A percentile compares a stretch with the other conserved stretches of the same genome.
Evolutionary conservation across 2,329 filamentous ascomycete species (phyloP).

Genomic region (Drechslerella dactyloides): DNA sequence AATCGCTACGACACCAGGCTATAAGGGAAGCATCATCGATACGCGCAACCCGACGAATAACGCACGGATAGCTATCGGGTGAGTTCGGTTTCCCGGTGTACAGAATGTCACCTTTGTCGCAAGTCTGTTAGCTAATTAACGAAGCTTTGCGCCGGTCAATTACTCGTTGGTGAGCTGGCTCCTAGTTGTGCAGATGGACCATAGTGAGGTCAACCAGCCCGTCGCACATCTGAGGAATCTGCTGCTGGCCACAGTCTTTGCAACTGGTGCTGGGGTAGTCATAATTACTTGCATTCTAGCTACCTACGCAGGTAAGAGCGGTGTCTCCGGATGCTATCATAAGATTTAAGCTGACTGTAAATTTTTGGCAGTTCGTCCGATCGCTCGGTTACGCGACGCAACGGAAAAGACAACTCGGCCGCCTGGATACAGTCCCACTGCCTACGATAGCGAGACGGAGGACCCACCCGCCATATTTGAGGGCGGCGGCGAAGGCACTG

Average conservation of each 20-base stretch:
- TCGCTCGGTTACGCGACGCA: conserved; percentile 74
- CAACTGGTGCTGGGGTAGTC: conserved; percentile 73
- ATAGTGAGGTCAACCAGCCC: conserved; percentile 80
- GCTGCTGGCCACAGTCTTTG: conserved; percentile 82
- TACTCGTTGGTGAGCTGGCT: conserved; percentile 77
- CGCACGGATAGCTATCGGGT: conserved; percentile 41
- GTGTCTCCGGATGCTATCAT: background rate
- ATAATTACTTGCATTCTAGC: conserved; percentile 78
- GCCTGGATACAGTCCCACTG: conserved; percentile 47
- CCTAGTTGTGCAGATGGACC: conserved; percentile 75
- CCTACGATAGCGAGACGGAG: conserved; percentile 51
- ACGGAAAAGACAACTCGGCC: conserved; percentile 69
- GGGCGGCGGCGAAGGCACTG: conserved; percentile 16
- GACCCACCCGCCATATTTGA: conserved; percentile 43
- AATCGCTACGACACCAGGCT: conserved; percentile 15
- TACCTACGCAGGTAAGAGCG: conserved; percentile 67
- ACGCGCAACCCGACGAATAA: conserved; percentile 25
- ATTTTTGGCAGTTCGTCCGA: conserved; percentile 74
- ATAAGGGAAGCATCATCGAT: conserved; percentile 31
- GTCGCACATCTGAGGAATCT: conserved; percentile 76
- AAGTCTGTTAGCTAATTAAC: background rate
- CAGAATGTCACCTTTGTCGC: background rate
- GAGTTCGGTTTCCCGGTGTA: background rate
- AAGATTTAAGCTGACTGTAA: background rate
- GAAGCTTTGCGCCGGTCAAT: conserved; percentile 24